Base-by-base conservation (phyloP, 805 yeast species). In the Candida stauntonica region DNA sequence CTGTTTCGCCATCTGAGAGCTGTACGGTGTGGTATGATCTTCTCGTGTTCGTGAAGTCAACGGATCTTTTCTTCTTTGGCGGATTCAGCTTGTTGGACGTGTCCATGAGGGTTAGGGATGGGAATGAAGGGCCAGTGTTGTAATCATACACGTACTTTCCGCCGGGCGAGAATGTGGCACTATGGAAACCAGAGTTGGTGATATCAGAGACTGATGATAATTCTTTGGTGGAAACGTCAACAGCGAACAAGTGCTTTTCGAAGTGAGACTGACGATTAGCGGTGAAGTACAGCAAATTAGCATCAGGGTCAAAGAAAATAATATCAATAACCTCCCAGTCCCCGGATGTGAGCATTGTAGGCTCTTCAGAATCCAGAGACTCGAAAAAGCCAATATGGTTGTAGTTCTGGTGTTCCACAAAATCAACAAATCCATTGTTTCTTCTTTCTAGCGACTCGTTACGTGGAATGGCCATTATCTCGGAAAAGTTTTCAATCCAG, bases 331-430 rank as follows among this genome's bases (percentile, higher is more conserved):
- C 69, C 50, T 76, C 81, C 73, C 73, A 75, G 2, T 64, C 52
- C 13, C 80, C 81, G 2, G 44, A 35, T 0, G 79, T 68, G 7
- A 76, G 38, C 33, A 68, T 63, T 4, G 39, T 45, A 1, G 78
- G 78, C 4, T 58, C 14, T 0, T 62, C 50, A 24, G 71, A 55
- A 5, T 61, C 53, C 1, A 73, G 67, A 2, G 72, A 64, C 14
- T 70, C 61, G 48, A 76, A 83, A 53, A 73, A 77, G 3, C 78
- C 86, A 33, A 85, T 59, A 55, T 84, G 93, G 44, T 73, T 75
- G 56, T 60, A 81, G 0, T 83, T 81, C 11, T 65, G 39, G 9
- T 54, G 66, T 24, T 72, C 77, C 12, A 77, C 68, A 3, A 76
- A 61, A 54, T 84, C 93, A 35, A 84, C 66, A 51, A 79, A 85